phyloP scores from a whole-genome alignment of 148 eudicot genomes.

The Rhododendron kiyosumense region DNA sequence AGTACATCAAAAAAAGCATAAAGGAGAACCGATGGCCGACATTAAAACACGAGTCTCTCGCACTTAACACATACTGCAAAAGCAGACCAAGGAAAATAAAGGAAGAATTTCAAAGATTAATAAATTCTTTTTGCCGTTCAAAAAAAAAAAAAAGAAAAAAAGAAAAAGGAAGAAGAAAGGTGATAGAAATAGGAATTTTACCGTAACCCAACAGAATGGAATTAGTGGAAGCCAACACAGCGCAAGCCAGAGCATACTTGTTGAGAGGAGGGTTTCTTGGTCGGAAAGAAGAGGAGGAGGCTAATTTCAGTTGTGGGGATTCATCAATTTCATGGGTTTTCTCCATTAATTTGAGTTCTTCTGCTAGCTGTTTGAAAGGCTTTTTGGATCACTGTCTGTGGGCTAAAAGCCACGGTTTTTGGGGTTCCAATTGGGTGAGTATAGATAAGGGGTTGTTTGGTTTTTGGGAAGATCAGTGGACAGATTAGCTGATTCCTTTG shows the following conservation, averaged over 20 bases:
- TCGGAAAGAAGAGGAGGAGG: background rate
- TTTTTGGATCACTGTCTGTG: background rate
- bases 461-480: background rate
- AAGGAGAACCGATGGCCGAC: no score
- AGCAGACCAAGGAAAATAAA: no score
- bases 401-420: background rate
- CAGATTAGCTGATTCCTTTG: background rate
- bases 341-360: slow-evolving; percentile 15
- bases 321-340: slow-evolving; percentile 13
- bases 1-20: no score
- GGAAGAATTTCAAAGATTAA: no score
- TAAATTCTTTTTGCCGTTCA: no score
- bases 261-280: slow-evolving; percentile 21
- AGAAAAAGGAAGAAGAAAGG: background rate
- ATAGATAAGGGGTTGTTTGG: background rate
- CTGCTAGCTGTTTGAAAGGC: no score
- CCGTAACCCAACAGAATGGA: slow-evolving; percentile 86
- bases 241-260: slow-evolving; percentile 65
- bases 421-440: background rate
- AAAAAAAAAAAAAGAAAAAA: no score
- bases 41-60: no score
- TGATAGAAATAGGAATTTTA: slow-evolving; percentile 4
- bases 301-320: slow-evolving; percentile 6
- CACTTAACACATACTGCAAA: no score
- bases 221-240: slow-evolving; percentile 74